These are phyloP conservation scores for Atkinsonella hypoxylon DNA, from an alignment of 2,329 filamentous ascomycete species.

Conservation along the genomic window DNA sequence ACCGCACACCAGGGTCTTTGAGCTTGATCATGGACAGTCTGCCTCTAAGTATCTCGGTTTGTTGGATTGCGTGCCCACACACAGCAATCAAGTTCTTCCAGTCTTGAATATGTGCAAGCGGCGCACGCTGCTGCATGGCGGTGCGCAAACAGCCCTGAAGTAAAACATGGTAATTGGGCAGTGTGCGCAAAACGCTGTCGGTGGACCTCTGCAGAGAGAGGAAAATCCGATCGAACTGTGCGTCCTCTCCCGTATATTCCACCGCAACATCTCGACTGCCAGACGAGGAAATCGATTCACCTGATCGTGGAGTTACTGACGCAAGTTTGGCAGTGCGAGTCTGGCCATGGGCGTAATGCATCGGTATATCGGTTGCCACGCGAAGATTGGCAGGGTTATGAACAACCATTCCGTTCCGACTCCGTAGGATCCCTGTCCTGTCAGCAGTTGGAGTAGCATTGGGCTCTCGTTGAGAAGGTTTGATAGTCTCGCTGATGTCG, in stretches of 20 bases:
- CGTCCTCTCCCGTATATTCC: slow-evolving; percentile 65
- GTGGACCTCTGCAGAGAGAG: slow-evolving; percentile 61
- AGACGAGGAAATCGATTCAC: slow-evolving; percentile 62
- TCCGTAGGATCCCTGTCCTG: slow-evolving; percentile 24
- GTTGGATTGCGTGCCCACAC: slow-evolving; percentile 57
- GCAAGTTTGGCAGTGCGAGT: slow-evolving; percentile 39
- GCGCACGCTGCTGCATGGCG: slow-evolving; percentile 46
- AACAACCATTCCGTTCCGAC: slow-evolving; percentile 25
- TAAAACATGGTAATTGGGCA: slow-evolving; percentile 59
- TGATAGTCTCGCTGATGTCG: slow-evolving; percentile 34
- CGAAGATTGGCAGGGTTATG: slow-evolving; percentile 41
- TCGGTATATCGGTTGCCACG: slow-evolving; percentile 43
- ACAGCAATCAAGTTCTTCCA: slow-evolving; percentile 63
- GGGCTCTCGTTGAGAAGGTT: slow-evolving; percentile 37
- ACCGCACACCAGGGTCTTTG: slow-evolving; percentile 67
- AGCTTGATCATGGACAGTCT: slow-evolving; percentile 71
- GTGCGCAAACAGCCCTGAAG: slow-evolving; percentile 52
- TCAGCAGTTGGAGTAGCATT: slow-evolving; percentile 42
- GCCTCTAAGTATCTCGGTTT: slow-evolving; percentile 59
- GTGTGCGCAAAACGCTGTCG: slow-evolving; percentile 57
- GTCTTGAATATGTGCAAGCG: slow-evolving; percentile 47
- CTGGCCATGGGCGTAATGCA: slow-evolving; percentile 33
- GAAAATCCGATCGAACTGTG: slow-evolving; percentile 73
- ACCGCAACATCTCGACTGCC: slow-evolving; percentile 33
- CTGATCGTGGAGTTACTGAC: slow-evolving; percentile 65